A percentile compares a stretch with the other conserved stretches of the same genome.
Evolutionary conservation across 441 rosid species (phyloP).

Genomic region (Daphne laureola): DNA sequence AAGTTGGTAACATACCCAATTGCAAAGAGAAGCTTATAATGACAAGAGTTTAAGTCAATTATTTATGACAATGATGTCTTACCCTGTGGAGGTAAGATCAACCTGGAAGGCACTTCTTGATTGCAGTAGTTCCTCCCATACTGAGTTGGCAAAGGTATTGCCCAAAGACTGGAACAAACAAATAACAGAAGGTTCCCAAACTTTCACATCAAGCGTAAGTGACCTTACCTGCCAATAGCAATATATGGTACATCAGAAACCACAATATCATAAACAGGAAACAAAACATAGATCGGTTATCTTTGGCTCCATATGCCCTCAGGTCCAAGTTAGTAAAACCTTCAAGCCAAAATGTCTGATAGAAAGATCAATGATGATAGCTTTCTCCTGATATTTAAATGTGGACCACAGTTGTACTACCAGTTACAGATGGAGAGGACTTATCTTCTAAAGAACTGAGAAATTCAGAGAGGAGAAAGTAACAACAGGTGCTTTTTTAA

Average conservation of each 20-base stretch:
- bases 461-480: too few species aligned
- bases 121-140: slow-evolving; percentile 93
- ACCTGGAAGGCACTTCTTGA: slow-evolving; percentile 75
- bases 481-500: too few species aligned
- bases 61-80: slow-evolving; percentile 20
- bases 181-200: slow-evolving; percentile 98
- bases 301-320: too few species aligned
- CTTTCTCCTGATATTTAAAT: too few species aligned
- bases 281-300: too few species aligned
- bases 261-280: background rate
- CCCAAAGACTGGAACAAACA: slow-evolving; percentile 95
- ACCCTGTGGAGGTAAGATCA: slow-evolving; percentile 66
- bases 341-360: too few species aligned
- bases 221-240: slow-evolving; percentile 79
- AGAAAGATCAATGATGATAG: too few species aligned
- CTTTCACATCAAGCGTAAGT: slow-evolving; percentile 95
- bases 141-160: slow-evolving; percentile 86
- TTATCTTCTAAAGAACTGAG: too few species aligned
- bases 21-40: slow-evolving; percentile 11
- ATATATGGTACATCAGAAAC: slow-evolving; percentile 12
- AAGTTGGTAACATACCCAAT: slow-evolving; percentile 19
- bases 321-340: too few species aligned
- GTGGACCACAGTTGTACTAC: too few species aligned
- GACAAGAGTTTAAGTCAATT: slow-evolving; percentile 11
- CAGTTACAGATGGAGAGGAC: too few species aligned